Evolutionary conservation across 202 grass and related monocot species (phyloP).

Genomic region (Elaeis oleifera): DNA sequence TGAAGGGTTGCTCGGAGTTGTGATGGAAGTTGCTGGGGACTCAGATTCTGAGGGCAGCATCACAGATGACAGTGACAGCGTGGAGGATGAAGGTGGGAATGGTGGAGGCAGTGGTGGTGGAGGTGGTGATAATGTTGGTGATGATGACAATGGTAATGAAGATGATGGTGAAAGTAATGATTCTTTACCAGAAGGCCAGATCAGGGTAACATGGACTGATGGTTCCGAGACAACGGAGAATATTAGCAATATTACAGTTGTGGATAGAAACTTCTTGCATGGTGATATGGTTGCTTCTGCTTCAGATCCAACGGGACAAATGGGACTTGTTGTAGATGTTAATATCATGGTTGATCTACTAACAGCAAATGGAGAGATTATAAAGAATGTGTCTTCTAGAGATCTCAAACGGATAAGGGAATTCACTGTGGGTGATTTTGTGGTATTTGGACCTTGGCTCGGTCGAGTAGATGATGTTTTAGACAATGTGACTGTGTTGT

Average conservation of each 20-base stretch:
- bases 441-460: conserved; percentile 70
- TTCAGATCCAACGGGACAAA: conserved; percentile 71
- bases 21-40: conserved; percentile 74
- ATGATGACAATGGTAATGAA: conserved; percentile 30
- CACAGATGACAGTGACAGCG: conserved; percentile 47
- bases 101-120: conserved; percentile 9
- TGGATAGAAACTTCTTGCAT: conserved; percentile 75
- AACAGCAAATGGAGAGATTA: conserved; percentile 34
- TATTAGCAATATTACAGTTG: conserved; percentile 36
- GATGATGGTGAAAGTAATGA: conserved; percentile 32
- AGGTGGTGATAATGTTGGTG: conserved; percentile 33
- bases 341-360: conserved; percentile 65
- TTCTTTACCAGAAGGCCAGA: conserved; percentile 67
- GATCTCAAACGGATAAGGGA: conserved; percentile 67
- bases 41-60: conserved; percentile 81
- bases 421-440: conserved; percentile 87
- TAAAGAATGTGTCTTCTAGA: conserved; percentile 61
- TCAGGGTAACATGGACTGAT: conserved; percentile 65
- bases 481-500: conserved; percentile 84
- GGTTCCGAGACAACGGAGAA: conserved; percentile 59
- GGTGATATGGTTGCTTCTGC: conserved; percentile 79
- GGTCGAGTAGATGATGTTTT: conserved; percentile 85
- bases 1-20: conserved; percentile 47
- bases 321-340: conserved; percentile 64
- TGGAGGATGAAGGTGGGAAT: conserved; percentile 34